A percentile compares a stretch with the other conserved stretches of the same genome.
phyloP scores from a whole-genome alignment of 2,329 filamentous ascomycete genomes.

The Colletotrichum aenigma region DNA sequence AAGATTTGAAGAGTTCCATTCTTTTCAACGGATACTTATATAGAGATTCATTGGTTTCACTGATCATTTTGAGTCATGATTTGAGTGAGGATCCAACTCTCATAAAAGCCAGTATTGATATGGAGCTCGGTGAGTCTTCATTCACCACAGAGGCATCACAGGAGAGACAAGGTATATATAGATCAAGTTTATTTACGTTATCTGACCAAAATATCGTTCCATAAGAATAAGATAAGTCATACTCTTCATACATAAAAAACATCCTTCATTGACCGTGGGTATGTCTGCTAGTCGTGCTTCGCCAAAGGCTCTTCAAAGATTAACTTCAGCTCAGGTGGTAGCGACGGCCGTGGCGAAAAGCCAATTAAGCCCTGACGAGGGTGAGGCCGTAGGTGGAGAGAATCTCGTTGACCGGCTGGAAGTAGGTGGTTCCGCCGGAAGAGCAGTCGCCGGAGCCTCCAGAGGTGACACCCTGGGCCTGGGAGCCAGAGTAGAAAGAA shows the following conservation, averaged over 20 bases:
- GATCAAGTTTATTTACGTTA: not conserved
- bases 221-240: not conserved
- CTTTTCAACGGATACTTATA: not conserved
- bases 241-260: not conserved
- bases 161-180: not conserved
- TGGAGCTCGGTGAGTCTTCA: not conserved
- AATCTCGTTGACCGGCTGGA: slow-evolving; percentile 46
- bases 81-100: not conserved
- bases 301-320: not conserved
- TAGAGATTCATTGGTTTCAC: not conserved
- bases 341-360: not conserved
- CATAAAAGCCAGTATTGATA: not conserved
- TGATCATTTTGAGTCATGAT: not conserved
- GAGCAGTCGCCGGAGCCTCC: slow-evolving; percentile 42
- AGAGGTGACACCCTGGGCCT: slow-evolving; percentile 46
- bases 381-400: slow-evolving; percentile 40
- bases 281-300: not conserved
- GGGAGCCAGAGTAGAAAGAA: slow-evolving; percentile 41
- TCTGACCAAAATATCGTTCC: not conserved
- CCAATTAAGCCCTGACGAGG: slow-evolving; percentile 26
- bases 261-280: not conserved
- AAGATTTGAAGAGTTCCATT: not conserved
- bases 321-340: not conserved
- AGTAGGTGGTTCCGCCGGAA: slow-evolving; percentile 40
- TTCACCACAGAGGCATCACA: not conserved